Evolutionary conservation across 352 stramenopile genomes (phyloP).

Genomic region (Pythium brassicae): DNA sequence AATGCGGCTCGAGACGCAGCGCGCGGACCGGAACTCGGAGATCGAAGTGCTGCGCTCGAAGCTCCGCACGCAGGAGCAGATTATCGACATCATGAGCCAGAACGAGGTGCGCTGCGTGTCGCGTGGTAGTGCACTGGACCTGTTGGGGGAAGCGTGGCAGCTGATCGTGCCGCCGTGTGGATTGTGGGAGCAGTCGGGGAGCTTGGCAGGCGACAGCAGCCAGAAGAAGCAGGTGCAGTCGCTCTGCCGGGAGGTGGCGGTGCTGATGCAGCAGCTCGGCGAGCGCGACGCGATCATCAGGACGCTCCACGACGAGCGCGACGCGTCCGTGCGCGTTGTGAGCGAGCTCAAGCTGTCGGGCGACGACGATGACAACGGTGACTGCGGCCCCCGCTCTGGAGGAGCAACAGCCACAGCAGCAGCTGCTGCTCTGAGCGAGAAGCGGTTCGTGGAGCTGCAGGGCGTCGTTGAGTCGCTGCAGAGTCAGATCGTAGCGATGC

Average conservation of each 20-base stretch:
- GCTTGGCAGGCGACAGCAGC: conserved; percentile 26
- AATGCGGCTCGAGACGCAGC: conserved; percentile 35
- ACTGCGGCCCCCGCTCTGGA: no score
- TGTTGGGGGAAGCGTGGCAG: neutral
- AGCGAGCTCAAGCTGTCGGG: conserved; percentile 40
- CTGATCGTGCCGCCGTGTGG: neutral
- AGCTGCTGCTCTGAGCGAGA: conserved; percentile 7
- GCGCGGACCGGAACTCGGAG: conserved; percentile 31
- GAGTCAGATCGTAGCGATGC: conserved; percentile 6
- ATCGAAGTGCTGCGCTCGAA: conserved; percentile 42
- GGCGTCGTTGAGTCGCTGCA: conserved; percentile 4
- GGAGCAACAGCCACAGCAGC: no score
- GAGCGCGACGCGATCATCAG: conserved; percentile 55
- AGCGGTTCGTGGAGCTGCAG: conserved; percentile 16
- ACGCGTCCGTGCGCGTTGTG: conserved; percentile 34
- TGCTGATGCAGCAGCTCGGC: conserved; percentile 47
- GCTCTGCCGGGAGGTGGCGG: conserved; percentile 52
- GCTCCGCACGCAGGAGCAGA: conserved; percentile 46
- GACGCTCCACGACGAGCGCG: conserved; percentile 45
- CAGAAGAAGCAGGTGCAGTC: conserved; percentile 51
- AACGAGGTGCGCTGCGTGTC: conserved; percentile 28
- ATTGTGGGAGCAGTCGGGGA: conserved; percentile 7
- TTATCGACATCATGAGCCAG: conserved; percentile 48
- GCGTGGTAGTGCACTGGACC: no score
- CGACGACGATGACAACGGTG: conserved; percentile 7